Percentiles rank a stretch among this genome's conserved stretches.
phyloP scores from a whole-genome alignment of 2,329 filamentous ascomycete species.

The Helminthosporium solani region DNA sequence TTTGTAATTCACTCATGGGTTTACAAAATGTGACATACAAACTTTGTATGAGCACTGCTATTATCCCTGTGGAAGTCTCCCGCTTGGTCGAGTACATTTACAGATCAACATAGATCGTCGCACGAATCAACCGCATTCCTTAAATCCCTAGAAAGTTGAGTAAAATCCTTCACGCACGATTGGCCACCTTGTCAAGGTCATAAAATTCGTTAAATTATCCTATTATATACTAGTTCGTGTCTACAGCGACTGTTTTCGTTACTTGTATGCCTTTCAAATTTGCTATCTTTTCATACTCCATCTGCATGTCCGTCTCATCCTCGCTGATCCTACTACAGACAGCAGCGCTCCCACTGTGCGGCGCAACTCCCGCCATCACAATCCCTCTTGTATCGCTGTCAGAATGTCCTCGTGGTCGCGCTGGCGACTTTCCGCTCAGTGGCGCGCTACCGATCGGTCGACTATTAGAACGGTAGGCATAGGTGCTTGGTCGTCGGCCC shows the following conservation, averaged over 20 bases:
- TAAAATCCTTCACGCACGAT: no score
- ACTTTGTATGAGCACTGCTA: no score
- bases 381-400: neutral
- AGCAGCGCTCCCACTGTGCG: neutral
- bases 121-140: neutral
- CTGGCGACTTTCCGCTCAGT: neutral
- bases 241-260: neutral
- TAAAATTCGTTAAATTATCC: neutral
- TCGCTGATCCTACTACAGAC: constrained; percentile 1
- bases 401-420: neutral
- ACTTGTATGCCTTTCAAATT: neutral
- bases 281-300: constrained; percentile 1
- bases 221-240: neutral
- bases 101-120: neutral
- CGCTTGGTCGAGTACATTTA: neutral
- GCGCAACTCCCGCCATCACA: neutral
- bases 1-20: no score
- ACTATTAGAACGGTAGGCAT: neutral
- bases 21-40: no score
- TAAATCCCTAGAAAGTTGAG: no score
- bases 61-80: neutral
- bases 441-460: neutral
- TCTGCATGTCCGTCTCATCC: neutral
- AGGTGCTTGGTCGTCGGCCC: constrained; percentile 7
- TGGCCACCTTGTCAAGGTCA: no score